phyloP scores from a whole-genome alignment of 495 filamentous ascomycete genomes.

The Penicillium egyptiacum region DNA sequence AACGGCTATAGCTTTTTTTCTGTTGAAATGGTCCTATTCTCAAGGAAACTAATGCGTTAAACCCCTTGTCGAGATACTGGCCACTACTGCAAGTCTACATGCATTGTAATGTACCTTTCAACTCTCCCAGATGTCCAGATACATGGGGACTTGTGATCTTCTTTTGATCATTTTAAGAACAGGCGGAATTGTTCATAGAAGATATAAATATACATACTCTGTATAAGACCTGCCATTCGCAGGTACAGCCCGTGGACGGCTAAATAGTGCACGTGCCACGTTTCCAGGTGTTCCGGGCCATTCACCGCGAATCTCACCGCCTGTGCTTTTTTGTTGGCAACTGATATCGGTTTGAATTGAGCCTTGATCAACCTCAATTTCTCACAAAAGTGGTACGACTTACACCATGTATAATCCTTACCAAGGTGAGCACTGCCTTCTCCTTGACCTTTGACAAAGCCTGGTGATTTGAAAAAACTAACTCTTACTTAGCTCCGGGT shows the following conservation, averaged over 20 bases:
- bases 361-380: conserved; percentile 5
- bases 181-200: neutral
- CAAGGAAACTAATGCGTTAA: neutral
- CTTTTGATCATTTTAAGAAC: neutral
- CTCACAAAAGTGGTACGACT: neutral
- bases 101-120: neutral
- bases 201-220: neutral
- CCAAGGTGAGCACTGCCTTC: conserved; percentile 57
- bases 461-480: conserved; percentile 8
- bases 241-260: neutral
- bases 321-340: conserved; percentile 2
- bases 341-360: conserved; percentile 4
- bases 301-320: conserved; percentile 1
- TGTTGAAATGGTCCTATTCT: neutral
- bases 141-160: neutral
- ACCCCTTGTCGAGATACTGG: neutral
- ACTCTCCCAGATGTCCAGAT: neutral
- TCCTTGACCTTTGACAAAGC: neutral
- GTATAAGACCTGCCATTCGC: neutral
- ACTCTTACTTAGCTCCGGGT: conserved; percentile 41
- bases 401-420: conserved; percentile 75
- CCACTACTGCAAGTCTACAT: neutral
- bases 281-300: no score
- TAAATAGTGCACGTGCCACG: conserved; percentile 19
- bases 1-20: neutral